Evolutionary conservation across 2,329 filamentous ascomycete species (phyloP), one percentile per base, ranked within the genome.

Genomic region (Ophiognomonia clavigignenti-juglandacearum): DNA sequence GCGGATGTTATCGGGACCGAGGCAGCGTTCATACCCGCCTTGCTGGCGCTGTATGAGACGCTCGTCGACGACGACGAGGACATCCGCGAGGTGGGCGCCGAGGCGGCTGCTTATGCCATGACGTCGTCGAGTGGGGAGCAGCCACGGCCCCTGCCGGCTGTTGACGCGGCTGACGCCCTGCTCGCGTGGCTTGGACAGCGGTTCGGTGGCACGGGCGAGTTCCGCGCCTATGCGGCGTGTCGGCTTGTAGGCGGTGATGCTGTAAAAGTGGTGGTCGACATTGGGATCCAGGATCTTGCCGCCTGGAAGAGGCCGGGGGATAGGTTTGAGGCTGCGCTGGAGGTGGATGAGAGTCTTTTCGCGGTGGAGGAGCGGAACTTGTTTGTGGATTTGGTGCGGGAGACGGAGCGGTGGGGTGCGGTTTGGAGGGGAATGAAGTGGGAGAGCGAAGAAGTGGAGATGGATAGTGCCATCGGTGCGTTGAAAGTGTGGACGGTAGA

Each of bases 41-140:
- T 92, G 18, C 62, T 89, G 5, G 72, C 83, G 4, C 68, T 92
- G 1, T 91, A 93, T 64, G 83, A 89, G 60, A 73, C 82, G 38
- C 74, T 95, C 4, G 86, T 88, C 59, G 93, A 97, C 60, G 92
- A 97, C 60, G 92, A 97, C 60, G 88, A 96, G 56, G 90, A 96
- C 48, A 78, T 96, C 53, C 51, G 53, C 24, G 52, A 54, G 35
- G 50, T 51, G 9, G 53, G 46, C 37, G 47, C 53, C 11, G 11
- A 29, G 5, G 52, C 51, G 5, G 7, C 44, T 2, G 48, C 50
- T 9, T 23, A 39, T 16, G 19, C 48, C 20, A 41, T 43, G 26
- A 36, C 38, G 4, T 13, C 19, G 18, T 31, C 29, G 22, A 29
- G 24, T 16, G 10, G 9, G 6, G 27, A 13, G 11, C 14, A 34